Conservation (phyloP, 176 grass and related monocot genomes). For the Aegilops tauschii region DNA sequence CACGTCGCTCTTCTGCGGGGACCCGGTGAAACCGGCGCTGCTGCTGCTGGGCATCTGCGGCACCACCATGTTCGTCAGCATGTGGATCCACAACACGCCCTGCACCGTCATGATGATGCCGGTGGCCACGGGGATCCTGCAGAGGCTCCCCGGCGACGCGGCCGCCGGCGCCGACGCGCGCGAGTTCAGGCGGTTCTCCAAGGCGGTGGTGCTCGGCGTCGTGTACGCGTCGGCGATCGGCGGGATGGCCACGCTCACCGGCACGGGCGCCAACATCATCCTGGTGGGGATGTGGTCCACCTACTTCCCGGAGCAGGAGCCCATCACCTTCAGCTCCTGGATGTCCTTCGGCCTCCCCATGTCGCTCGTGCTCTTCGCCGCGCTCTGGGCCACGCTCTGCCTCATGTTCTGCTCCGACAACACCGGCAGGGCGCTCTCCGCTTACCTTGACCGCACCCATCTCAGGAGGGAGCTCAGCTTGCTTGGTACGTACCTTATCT, state of each 20-base stretch:
- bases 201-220: slow-evolving; percentile 77
- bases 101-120: slow-evolving; percentile 91
- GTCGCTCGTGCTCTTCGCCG: slow-evolving; percentile 60
- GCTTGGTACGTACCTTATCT: slow-evolving; percentile 42
- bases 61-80: slow-evolving; percentile 69
- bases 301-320: slow-evolving; percentile 52
- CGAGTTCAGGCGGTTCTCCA: slow-evolving; percentile 58
- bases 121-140: slow-evolving; percentile 77
- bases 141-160: slow-evolving; percentile 47
- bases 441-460: slow-evolving; percentile 75
- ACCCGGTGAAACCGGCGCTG: slow-evolving; percentile 61
- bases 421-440: slow-evolving; percentile 51
- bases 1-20: slow-evolving; percentile 71
- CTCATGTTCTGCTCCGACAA: slow-evolving; percentile 70
- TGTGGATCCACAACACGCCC: slow-evolving; percentile 98
- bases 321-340: slow-evolving; percentile 73
- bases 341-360: slow-evolving; percentile 80
- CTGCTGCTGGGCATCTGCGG: slow-evolving; percentile 73
- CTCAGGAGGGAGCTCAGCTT: slow-evolving; percentile 74
- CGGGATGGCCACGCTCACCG: background rate
- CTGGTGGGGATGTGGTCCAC: slow-evolving; percentile 81
- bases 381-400: slow-evolving; percentile 62
- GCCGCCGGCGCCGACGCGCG: background rate
- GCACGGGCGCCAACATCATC: slow-evolving; percentile 73
- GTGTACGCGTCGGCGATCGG: slow-evolving; percentile 5